phyloP scores from a whole-genome alignment of 176 grass and related monocot genomes.

The Oryza brachyantha region DNA sequence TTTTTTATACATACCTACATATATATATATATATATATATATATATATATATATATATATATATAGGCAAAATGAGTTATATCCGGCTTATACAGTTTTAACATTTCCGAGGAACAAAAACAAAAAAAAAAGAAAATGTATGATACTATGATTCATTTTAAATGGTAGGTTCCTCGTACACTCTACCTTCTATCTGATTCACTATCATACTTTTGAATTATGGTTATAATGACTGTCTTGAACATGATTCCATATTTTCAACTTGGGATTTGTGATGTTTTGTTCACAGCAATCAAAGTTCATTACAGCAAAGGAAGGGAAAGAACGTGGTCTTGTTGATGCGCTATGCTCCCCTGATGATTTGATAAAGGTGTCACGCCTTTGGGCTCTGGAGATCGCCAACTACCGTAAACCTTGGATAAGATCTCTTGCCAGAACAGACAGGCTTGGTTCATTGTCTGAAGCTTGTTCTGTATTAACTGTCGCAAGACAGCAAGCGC shows the following conservation, averaged over 20 bases:
- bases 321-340: slow-evolving; percentile 80
- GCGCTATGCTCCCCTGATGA: slow-evolving; percentile 66
- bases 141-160: neutral
- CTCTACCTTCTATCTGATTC: neutral
- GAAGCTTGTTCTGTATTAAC: slow-evolving; percentile 73
- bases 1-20: no score
- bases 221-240: neutral
- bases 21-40: no score
- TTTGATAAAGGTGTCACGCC: slow-evolving; percentile 62
- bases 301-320: slow-evolving; percentile 71
- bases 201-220: neutral
- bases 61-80: slow-evolving; percentile 7
- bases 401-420: slow-evolving; percentile 75
- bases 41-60: no score
- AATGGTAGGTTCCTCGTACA: neutral
- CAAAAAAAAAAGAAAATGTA: neutral
- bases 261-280: slow-evolving; percentile 8
- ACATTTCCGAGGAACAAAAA: neutral
- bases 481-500: slow-evolving; percentile 62
- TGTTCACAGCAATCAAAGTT: slow-evolving; percentile 68
- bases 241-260: neutral
- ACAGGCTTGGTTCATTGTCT: slow-evolving; percentile 73
- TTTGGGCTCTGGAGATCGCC: slow-evolving; percentile 84
- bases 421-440: slow-evolving; percentile 73
- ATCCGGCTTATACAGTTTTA: neutral